Evolutionary conservation across 129 eudicot species (phyloP).

Genomic region (Helianthus tuberosus): DNA sequence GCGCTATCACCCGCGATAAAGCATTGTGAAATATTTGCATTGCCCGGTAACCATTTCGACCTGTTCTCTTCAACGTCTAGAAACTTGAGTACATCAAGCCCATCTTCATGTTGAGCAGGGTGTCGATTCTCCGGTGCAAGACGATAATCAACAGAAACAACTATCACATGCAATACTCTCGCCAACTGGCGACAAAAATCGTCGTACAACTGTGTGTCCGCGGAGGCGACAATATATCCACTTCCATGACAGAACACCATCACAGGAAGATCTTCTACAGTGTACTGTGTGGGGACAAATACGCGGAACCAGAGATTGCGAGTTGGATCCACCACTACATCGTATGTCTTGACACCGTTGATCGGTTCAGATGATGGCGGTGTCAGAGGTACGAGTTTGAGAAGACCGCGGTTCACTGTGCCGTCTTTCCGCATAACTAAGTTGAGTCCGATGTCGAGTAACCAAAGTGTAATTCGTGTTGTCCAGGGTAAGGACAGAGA

Average conservation of each 20-base stretch:
- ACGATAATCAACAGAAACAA: slow-evolving; percentile 31
- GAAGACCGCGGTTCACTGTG: slow-evolving; percentile 3
- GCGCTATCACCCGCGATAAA: slow-evolving; percentile 48
- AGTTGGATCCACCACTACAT: slow-evolving; percentile 1
- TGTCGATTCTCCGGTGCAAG: slow-evolving; percentile 42
- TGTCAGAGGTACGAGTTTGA: neutral
- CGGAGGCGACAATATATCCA: slow-evolving; percentile 22
- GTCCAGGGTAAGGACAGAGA: neutral
- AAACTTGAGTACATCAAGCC: slow-evolving; percentile 42
- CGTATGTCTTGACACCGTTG: slow-evolving; percentile 2
- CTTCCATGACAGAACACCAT: slow-evolving; percentile 31
- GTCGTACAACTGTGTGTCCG: slow-evolving; percentile 25
- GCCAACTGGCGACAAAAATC: slow-evolving; percentile 33
- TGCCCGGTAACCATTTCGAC: slow-evolving; percentile 26
- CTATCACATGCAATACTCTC: slow-evolving; percentile 1
- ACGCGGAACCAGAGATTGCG: slow-evolving; percentile 12
- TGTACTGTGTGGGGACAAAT: slow-evolving; percentile 5
- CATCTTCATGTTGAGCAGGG: slow-evolving; percentile 38
- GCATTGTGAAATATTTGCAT: slow-evolving; percentile 34
- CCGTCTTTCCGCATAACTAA: neutral
- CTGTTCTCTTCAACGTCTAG: slow-evolving; percentile 25
- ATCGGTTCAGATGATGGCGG: neutral
- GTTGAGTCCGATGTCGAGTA: neutral
- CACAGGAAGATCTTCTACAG: neutral
- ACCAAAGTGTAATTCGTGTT: neutral